Evolutionary conservation across 345 rosid species (phyloP), one percentile per base, ranked within the genome.

Genomic region (Mallotus nudiflorus): DNA sequence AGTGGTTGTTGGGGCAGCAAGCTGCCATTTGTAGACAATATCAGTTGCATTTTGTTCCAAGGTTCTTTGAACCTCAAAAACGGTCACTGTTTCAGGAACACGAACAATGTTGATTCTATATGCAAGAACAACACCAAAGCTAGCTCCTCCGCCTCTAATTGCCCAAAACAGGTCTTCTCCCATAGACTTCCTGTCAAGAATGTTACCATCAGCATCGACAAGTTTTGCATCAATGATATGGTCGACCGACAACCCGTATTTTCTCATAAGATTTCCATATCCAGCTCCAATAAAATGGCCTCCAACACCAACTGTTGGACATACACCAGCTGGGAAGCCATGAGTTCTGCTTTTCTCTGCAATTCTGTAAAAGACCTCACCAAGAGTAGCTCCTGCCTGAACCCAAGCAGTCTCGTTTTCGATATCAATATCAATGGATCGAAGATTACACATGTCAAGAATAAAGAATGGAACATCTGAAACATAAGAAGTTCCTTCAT

Each of bases 131-230:
- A 56, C 61, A 13, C 61, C 61, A 56, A 56, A 56, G 13, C 61
- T 56, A 56, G 37, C 61, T 56, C 61, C 61, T 27, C 61, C 61
- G 0, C 61, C 61, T 56, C 39, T 56, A 28, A 56, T 56, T 14
- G 61, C 61, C 61, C 61, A 56, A 4, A 56, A 56, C 6, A 56
- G 61, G 20, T 28, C 11, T 42, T 42, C 46, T 42, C 46, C 46
- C 46, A 42, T 42, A 12, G 46, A 42, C 9, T 42, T 42, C 28
- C 61, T 56, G 20, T 56, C 61, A 8, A 27, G 31, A 27, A 56
- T 9, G 2, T 18, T 56, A 18, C 61, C 61, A 28, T 28, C 31
- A 28, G n/a, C 35, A 29, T 56, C 61, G 15, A 56, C 39, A 1
- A 56, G n/a, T 56, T 13, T 13, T 16, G 61, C 61, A 56, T 56